These are phyloP conservation scores for Phycomyces blakesleeanus DNA, from an alignment of 192 early-diverging fungal genomes.

Conservation along the genomic window DNA sequence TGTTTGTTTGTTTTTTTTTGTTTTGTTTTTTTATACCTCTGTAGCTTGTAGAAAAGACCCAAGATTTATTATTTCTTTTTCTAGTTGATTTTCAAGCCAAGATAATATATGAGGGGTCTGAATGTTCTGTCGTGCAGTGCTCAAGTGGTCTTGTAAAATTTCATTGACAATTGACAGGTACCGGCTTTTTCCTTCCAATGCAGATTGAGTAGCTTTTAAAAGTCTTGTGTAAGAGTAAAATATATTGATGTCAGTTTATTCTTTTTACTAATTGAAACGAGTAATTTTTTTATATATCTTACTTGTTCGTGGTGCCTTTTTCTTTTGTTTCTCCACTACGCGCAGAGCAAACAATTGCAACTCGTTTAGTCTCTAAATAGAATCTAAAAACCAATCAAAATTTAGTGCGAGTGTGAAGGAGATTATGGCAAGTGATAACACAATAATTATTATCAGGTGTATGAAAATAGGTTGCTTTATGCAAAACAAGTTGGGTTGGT, in stretches of 20 bases:
- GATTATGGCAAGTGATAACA: background rate
- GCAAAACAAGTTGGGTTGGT: background rate
- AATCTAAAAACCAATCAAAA: constrained; percentile 6
- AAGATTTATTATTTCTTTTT: constrained; percentile 65
- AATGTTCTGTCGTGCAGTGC: constrained; percentile 53
- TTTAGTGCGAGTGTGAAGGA: no score
- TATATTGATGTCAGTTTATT: no score
- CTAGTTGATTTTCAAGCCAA: constrained; percentile 51
- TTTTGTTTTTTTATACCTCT: no score
- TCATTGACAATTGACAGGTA: constrained; percentile 72
- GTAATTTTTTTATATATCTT: background rate
- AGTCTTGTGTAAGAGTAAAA: constrained; percentile 25
- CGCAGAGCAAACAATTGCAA: constrained; percentile 85
- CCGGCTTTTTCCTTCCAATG: constrained; percentile 25
- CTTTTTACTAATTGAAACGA: no score
- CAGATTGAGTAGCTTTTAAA: constrained; percentile 36
- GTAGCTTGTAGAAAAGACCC: constrained; percentile 81
- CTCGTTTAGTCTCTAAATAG: constrained; percentile 53
- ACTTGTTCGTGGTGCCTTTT: constrained; percentile 82
- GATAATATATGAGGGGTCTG: constrained; percentile 33
- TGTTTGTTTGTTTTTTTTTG: no score
- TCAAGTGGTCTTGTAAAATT: constrained; percentile 70
- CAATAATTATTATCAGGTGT: background rate
- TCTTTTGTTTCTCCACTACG: constrained; percentile 78
- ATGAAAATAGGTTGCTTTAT: background rate